phyloP scores from a whole-genome alignment of 2,329 filamentous ascomycete genomes.

The Chrysoporthe austroafricana region DNA sequence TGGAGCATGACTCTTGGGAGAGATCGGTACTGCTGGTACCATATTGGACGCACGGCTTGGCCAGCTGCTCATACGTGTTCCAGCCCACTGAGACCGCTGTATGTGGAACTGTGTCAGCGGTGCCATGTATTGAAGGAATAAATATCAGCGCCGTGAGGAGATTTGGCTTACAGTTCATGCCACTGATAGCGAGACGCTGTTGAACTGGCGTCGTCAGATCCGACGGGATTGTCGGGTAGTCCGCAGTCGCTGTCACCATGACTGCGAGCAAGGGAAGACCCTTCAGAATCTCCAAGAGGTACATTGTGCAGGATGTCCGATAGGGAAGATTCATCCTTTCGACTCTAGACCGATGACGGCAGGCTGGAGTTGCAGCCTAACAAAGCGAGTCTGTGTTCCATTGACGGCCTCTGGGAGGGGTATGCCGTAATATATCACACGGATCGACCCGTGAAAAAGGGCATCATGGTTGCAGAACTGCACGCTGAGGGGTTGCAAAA shows the following conservation, averaged over 20 bases:
- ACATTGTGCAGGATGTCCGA: slow-evolving; percentile 13
- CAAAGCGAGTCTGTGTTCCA: not conserved
- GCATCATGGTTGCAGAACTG: not conserved
- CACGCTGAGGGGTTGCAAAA: not conserved
- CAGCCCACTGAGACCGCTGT: slow-evolving; percentile 39
- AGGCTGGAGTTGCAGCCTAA: not conserved
- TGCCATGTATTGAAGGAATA: slow-evolving; percentile 35
- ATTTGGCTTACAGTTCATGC: slow-evolving; percentile 20
- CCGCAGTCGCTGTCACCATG: slow-evolving; percentile 11
- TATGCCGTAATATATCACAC: not conserved
- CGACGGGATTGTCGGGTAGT: slow-evolving; percentile 25
- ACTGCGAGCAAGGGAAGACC: slow-evolving; percentile 11
- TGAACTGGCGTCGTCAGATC: slow-evolving; percentile 27
- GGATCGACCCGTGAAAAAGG: not conserved
- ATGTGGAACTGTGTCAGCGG: slow-evolving; percentile 45
- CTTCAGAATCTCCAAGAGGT: not conserved
- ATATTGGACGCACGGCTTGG: slow-evolving; percentile 26
- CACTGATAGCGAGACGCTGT: slow-evolving; percentile 27
- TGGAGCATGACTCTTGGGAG: slow-evolving; percentile 17
- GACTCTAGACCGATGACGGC: not conserved
- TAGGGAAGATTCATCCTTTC: not conserved
- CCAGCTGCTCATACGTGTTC: slow-evolving; percentile 26
- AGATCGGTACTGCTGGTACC: slow-evolving; percentile 20
- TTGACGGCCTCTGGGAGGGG: not conserved
- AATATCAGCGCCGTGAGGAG: not conserved